Percentiles rank a stretch among this genome's conserved stretches.
Evolutionary conservation across 2,329 filamentous ascomycete genomes (phyloP).

Genomic region (Colletotrichum cuscutae): DNA sequence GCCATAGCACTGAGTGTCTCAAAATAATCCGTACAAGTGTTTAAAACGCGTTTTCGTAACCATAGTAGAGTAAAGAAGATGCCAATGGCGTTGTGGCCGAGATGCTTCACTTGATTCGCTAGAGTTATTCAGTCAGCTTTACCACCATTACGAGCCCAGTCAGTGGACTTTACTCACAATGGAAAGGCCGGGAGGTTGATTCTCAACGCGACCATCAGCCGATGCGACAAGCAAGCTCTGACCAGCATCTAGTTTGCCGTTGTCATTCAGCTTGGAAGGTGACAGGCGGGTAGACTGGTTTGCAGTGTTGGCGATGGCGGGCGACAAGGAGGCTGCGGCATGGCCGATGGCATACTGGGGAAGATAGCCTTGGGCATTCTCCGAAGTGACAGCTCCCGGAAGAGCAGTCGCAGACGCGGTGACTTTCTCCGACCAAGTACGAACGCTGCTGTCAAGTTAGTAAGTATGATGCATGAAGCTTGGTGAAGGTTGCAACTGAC

Average conservation of each 20-base stretch:
- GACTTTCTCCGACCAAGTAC: slow-evolving; percentile 50
- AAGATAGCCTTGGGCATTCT: slow-evolving; percentile 64
- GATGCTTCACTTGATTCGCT: slow-evolving; percentile 19
- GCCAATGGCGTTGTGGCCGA: not conserved
- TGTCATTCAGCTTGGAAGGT: slow-evolving; percentile 40
- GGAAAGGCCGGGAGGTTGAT: slow-evolving; percentile 49
- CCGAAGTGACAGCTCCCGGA: slow-evolving; percentile 61
- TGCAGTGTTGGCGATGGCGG: slow-evolving; percentile 53
- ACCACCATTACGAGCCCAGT: not conserved
- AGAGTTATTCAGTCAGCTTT: not conserved
- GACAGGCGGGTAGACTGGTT: slow-evolving; percentile 43
- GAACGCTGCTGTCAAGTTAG: slow-evolving; percentile 8
- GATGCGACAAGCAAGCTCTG: slow-evolving; percentile 31
- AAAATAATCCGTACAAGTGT: slow-evolving; percentile 14
- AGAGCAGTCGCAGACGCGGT: slow-evolving; percentile 57
- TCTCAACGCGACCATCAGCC: slow-evolving; percentile 55
- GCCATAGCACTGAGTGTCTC: not conserved
- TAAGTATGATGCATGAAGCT: no score
- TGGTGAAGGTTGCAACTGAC: not conserved
- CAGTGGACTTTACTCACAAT: not conserved
- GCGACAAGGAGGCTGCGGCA: slow-evolving; percentile 61
- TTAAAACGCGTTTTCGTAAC: slow-evolving; percentile 8
- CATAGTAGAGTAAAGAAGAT: slow-evolving; percentile 22
- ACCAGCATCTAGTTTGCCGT: slow-evolving; percentile 36
- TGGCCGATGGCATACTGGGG: slow-evolving; percentile 61